A percentile compares a stretch with the other conserved stretches of the same genome.
Evolutionary conservation across 805 yeast species (phyloP).

Genomic region (Schizosaccharomyces lindneri): DNA sequence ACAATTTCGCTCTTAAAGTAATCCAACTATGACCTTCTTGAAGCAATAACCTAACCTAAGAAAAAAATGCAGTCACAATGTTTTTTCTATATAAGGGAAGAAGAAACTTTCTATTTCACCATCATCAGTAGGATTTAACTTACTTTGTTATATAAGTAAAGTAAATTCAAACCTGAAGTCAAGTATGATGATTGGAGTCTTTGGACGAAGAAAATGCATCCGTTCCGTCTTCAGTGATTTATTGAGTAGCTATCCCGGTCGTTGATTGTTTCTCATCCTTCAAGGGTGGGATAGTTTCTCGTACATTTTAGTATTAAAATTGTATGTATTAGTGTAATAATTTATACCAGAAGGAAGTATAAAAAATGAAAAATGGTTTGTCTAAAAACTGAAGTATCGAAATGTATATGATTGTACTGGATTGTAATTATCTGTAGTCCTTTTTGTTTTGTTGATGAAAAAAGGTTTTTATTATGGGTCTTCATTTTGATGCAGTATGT

Average conservation of each 20-base stretch:
- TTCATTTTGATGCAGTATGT: no score
- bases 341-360: no score
- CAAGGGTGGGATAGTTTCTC: not conserved
- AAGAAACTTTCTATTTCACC: not conserved
- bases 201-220: not conserved
- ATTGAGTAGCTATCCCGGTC: conserved; percentile 1
- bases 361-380: no score
- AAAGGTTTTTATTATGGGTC: no score
- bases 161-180: not conserved
- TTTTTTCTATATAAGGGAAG: not conserved
- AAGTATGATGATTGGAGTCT: conserved; percentile 1
- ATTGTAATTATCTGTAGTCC: no score
- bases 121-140: conserved; percentile 1
- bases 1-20: no score
- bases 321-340: not conserved
- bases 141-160: conserved; percentile 1
- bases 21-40: not conserved
- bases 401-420: no score
- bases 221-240: not conserved
- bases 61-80: not conserved
- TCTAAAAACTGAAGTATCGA: no score
- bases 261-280: not conserved
- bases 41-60: not conserved
- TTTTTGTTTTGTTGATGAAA: no score
- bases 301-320: not conserved